phyloP scores from a whole-genome alignment of 208 protist genomes.

The Eutreptiella sp. region DNA sequence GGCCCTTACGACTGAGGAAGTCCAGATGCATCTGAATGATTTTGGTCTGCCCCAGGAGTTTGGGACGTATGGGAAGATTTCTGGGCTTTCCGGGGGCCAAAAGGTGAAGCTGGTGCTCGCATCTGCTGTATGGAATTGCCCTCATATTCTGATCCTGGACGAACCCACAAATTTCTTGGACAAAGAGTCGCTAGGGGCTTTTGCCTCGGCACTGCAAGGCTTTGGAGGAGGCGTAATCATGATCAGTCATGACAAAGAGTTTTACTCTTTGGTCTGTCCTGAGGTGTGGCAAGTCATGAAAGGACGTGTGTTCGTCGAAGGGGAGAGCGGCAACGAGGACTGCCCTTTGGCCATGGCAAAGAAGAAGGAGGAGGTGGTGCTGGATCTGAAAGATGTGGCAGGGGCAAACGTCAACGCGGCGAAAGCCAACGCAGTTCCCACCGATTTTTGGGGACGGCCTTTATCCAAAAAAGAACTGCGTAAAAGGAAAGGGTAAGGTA shows the following conservation, averaged over 20 bases:
- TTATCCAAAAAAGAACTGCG: too few species aligned
- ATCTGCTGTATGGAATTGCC: not conserved
- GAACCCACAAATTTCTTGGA: conserved; percentile 42
- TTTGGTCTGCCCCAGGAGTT: conserved; percentile 20
- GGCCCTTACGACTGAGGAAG: not conserved
- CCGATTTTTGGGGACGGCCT: too few species aligned
- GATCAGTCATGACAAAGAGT: conserved; percentile 44
- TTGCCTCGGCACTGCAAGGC: conserved; percentile 20
- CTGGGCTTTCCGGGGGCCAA: conserved; percentile 17
- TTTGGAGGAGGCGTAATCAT: conserved; percentile 37
- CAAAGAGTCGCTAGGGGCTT: conserved; percentile 29
- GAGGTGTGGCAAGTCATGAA: too few species aligned
- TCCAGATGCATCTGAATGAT: conserved; percentile 10
- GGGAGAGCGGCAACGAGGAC: too few species aligned
- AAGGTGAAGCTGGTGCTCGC: conserved; percentile 21
- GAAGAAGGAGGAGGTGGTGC: too few species aligned
- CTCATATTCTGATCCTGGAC: conserved; percentile 41
- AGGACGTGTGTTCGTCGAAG: too few species aligned
- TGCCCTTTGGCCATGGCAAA: too few species aligned
- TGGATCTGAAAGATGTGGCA: too few species aligned
- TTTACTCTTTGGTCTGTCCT: conserved; percentile 14
- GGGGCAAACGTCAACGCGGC: too few species aligned
- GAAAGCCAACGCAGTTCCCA: too few species aligned
- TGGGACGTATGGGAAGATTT: conserved; percentile 5
- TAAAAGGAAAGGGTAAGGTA: too few species aligned